These are phyloP conservation scores for Melanogaster broomeanus DNA, from an alignment of 768 basidiomycete genomes.

Conservation along the genomic window DNA sequence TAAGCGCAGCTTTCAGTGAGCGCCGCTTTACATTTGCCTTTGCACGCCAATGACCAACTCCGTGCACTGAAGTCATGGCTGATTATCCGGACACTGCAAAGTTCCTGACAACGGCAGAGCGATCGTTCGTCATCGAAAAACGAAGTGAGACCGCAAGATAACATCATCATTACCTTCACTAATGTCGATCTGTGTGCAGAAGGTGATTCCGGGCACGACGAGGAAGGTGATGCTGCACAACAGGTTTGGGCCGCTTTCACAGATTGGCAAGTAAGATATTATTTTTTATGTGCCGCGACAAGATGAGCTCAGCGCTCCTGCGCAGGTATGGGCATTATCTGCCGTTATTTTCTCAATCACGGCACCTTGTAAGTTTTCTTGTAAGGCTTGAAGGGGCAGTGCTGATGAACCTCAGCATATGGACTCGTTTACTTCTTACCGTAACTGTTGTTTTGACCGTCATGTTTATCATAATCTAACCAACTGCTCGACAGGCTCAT, in stretches of 20 bases:
- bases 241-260: constrained; percentile 52
- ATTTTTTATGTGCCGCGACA: no score
- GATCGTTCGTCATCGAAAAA: constrained; percentile 51
- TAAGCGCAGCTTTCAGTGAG: constrained; percentile 50
- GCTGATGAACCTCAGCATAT: constrained; percentile 42
- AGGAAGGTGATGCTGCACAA: constrained; percentile 54
- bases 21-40: background rate
- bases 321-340: constrained; percentile 3
- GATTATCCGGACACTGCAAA: constrained; percentile 60
- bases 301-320: background rate
- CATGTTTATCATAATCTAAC: background rate
- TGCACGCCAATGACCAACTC: background rate
- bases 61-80: constrained; percentile 44
- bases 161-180: background rate
- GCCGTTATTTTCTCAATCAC: constrained; percentile 59
- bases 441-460: constrained; percentile 39
- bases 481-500: constrained; percentile 44
- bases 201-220: constrained; percentile 57
- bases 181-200: constrained; percentile 46
- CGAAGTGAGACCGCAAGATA: constrained; percentile 42
- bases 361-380: constrained; percentile 49
- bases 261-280: constrained; percentile 60
- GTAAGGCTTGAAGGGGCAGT: background rate
- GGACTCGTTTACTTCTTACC: constrained; percentile 68
- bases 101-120: constrained; percentile 64